phyloP scores from a whole-genome alignment of 345 rosid species.

The Eucalyptus coolabah region DNA sequence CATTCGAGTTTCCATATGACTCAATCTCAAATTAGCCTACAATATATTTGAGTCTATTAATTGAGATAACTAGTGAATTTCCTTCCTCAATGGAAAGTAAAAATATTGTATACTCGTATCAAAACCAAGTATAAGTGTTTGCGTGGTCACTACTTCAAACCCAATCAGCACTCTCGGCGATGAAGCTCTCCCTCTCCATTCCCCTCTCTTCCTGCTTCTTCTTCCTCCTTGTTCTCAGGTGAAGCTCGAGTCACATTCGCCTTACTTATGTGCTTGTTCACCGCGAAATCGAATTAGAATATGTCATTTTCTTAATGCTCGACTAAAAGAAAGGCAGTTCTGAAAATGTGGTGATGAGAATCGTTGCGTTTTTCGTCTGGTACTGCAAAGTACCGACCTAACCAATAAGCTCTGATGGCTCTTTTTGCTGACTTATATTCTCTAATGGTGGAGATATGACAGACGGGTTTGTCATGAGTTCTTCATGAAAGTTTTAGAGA shows the following conservation, averaged over 20 bases:
- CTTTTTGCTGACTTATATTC: background rate
- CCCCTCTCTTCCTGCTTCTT: constrained; percentile 1
- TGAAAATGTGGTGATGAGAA: background rate
- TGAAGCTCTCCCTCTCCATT: background rate
- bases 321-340: background rate
- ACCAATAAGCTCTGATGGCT: background rate
- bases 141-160: background rate
- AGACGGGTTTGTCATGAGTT: background rate
- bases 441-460: background rate
- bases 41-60: background rate
- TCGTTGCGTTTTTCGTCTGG: background rate
- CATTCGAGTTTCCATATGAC: background rate
- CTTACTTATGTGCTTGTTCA: background rate
- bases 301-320: too few species aligned
- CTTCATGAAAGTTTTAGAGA: background rate
- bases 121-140: background rate
- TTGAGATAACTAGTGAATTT: background rate
- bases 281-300: background rate
- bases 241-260: background rate
- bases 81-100: background rate
- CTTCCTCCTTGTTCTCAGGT: background rate
- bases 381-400: background rate
- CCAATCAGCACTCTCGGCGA: background rate
- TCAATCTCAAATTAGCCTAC: background rate
- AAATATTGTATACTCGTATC: too few species aligned